phyloP scores from a whole-genome alignment of 768 basidiomycete genomes.

The Russula sp. region DNA sequence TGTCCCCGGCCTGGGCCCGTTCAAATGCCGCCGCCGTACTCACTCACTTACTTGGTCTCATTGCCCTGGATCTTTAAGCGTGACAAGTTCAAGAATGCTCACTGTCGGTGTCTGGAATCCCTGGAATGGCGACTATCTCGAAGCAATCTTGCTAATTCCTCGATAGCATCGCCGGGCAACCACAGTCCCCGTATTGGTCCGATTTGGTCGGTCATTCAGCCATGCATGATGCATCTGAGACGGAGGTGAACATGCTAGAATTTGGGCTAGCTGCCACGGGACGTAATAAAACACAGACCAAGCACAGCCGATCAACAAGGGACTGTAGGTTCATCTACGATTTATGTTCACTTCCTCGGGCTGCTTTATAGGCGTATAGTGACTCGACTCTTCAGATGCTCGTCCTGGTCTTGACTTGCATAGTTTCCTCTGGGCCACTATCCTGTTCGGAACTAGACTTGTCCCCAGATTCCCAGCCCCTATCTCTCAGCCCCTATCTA shows the following conservation, averaged over 20 bases:
- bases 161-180: not conserved
- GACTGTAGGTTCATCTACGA: not conserved
- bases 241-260: not conserved
- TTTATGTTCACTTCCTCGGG: not conserved
- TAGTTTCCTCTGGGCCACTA: too few species aligned
- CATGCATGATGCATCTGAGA: constrained; percentile 10
- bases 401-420: not conserved
- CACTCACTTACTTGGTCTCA: not conserved
- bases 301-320: not conserved
- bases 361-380: not conserved
- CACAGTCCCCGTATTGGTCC: not conserved
- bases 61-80: not conserved
- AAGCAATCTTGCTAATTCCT: not conserved
- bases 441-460: too few species aligned
- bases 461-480: too few species aligned
- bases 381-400: not conserved
- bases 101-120: not conserved
- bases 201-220: constrained; percentile 13
- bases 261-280: not conserved
- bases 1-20: too few species aligned
- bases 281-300: not conserved
- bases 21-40: not conserved
- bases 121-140: constrained; percentile 5
- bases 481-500: too few species aligned
- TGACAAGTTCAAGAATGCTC: not conserved